Evolutionary conservation across 768 basidiomycete species (phyloP).

Genomic region (Podaxis mareebaensis): DNA sequence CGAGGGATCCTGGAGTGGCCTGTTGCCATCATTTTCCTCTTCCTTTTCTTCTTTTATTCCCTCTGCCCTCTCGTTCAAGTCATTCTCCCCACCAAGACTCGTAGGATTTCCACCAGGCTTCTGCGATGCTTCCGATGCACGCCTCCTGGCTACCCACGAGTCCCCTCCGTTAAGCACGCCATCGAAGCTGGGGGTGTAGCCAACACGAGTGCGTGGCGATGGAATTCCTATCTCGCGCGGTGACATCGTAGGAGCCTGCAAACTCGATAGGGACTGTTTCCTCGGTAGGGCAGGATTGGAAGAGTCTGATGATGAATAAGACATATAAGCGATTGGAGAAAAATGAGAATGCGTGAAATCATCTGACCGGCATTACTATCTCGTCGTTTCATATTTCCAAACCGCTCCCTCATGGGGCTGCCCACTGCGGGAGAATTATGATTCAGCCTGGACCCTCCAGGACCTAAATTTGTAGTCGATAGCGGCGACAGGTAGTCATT

Average conservation of each 20-base stretch:
- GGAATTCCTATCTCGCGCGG: slow-evolving; percentile 61
- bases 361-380: slow-evolving; percentile 63
- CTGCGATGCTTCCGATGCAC: slow-evolving; percentile 55
- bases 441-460: slow-evolving; percentile 60
- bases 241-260: slow-evolving; percentile 53
- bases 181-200: slow-evolving; percentile 64
- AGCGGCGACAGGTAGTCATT: slow-evolving; percentile 68
- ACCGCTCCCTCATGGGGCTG: slow-evolving; percentile 68
- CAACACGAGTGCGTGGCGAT: slow-evolving; percentile 68
- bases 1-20: slow-evolving; percentile 17
- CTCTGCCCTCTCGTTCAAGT: slow-evolving; percentile 40
- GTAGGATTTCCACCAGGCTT: slow-evolving; percentile 39
- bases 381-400: slow-evolving; percentile 62
- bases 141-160: slow-evolving; percentile 66
- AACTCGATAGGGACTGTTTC: slow-evolving; percentile 67
- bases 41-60: slow-evolving; percentile 68
- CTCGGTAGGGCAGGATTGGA: slow-evolving; percentile 55
- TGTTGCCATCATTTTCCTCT: slow-evolving; percentile 27
- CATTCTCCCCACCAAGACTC: slow-evolving; percentile 38
- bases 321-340: slow-evolving; percentile 20
- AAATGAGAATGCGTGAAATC: slow-evolving; percentile 15
- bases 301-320: slow-evolving; percentile 47
- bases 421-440: slow-evolving; percentile 45
- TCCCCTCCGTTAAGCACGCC: slow-evolving; percentile 70
- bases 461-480: slow-evolving; percentile 44